A percentile compares a stretch with the other conserved stretches of the same genome.
phyloP scores from a whole-genome alignment of 1,284 basidiomycete species.

The Fomitopsis schrenkii region DNA sequence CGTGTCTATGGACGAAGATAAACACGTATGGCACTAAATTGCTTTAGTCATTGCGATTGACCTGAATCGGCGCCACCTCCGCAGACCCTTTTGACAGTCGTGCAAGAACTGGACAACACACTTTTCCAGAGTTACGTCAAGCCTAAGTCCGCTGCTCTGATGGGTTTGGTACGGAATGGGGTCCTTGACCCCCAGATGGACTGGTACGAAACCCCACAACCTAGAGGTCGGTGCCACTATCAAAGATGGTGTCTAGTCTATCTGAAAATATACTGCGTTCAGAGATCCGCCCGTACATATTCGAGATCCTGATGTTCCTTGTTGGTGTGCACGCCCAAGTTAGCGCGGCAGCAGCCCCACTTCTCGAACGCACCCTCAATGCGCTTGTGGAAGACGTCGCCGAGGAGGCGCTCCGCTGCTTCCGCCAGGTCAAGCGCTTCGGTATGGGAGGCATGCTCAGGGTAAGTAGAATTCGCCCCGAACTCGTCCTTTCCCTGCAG shows the following conservation, averaged over 20 bases:
- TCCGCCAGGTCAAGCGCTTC: constrained; percentile 84
- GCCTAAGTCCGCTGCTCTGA: constrained; percentile 70
- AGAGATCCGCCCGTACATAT: constrained; percentile 97
- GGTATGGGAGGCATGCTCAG: constrained; percentile 99
- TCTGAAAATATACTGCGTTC: constrained; percentile 1
- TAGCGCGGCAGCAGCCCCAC: constrained; percentile 69
- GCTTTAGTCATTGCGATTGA: neutral
- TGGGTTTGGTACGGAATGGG: constrained; percentile 69
- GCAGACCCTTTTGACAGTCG: constrained; percentile 74
- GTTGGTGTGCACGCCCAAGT: constrained; percentile 94
- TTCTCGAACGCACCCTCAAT: constrained; percentile 81
- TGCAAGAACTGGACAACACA: constrained; percentile 80
- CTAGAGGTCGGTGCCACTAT: constrained; percentile 57
- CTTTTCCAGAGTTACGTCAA: constrained; percentile 87
- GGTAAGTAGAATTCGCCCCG: constrained; percentile 42
- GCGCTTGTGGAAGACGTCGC: constrained; percentile 83
- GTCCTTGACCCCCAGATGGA: constrained; percentile 81
- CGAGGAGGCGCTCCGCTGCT: constrained; percentile 77
- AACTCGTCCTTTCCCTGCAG: neutral
- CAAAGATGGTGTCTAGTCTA: neutral
- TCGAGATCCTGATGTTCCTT: constrained; percentile 82
- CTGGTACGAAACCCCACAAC: constrained; percentile 89
- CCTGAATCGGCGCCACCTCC: neutral
- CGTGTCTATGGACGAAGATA: constrained; percentile 73
- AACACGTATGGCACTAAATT: constrained; percentile 41